Evolutionary conservation across 345 rosid genomes (phyloP).

Genomic region (Syzygium jambos): DNA sequence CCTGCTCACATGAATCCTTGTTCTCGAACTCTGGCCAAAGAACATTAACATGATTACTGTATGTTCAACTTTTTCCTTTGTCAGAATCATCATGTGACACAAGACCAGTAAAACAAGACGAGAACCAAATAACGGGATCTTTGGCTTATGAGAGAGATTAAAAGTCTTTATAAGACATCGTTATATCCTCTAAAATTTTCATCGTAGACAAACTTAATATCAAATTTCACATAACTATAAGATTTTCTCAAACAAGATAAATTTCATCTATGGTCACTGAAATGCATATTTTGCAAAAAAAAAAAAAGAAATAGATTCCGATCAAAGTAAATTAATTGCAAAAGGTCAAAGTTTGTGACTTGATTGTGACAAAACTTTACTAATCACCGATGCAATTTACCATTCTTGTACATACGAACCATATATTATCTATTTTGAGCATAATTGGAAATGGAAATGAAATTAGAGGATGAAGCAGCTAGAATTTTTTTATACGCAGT

Average conservation of each 20-base stretch:
- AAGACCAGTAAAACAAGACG: neutral
- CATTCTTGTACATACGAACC: neutral
- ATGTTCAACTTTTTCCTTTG: neutral
- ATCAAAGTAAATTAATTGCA: neutral
- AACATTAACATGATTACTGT: neutral
- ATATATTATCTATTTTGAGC: neutral
- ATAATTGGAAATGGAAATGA: neutral
- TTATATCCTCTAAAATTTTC: neutral
- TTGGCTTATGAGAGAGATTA: neutral
- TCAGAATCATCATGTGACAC: neutral
- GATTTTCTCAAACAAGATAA: neutral
- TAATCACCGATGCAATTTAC: neutral
- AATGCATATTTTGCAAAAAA: neutral
- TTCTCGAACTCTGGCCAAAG: slow-evolving; percentile 64
- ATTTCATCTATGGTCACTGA: neutral
- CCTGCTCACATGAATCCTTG: slow-evolving; percentile 73
- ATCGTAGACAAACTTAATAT: neutral
- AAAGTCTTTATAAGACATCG: neutral
- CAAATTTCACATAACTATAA: neutral
- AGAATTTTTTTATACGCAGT: neutral
- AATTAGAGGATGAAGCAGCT: neutral
- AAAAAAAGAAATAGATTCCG: neutral
- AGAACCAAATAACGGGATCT: neutral
- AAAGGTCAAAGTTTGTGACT: neutral
- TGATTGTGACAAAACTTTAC: neutral